phyloP scores from a whole-genome alignment of 1,284 basidiomycete species.

The Ceratobasidium papillatum region DNA sequence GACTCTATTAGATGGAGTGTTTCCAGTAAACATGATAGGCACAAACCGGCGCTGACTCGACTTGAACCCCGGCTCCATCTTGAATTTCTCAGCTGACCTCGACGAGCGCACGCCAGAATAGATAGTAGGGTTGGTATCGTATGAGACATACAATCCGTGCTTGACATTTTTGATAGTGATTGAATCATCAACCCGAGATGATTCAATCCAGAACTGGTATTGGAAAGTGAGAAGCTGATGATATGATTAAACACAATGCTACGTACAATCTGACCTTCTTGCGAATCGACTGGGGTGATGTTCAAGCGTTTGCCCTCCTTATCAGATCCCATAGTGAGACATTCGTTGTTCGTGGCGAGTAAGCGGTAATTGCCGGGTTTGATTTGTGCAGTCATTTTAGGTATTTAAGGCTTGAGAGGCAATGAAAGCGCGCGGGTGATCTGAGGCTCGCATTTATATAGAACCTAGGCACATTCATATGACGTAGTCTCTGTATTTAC shows the following conservation, averaged over 20 bases:
- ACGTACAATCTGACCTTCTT: background rate
- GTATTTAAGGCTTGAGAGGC: background rate
- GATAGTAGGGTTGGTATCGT: background rate
- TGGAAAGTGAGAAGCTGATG: background rate
- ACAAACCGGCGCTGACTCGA: background rate
- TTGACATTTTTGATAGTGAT: background rate
- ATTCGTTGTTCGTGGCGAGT: background rate
- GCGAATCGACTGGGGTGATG: background rate
- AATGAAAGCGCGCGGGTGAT: background rate
- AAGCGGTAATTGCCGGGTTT: background rate
- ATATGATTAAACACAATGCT: background rate
- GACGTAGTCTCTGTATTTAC: no score
- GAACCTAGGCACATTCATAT: no score
- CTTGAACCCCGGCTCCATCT: background rate
- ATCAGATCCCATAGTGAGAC: background rate
- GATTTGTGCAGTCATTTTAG: background rate
- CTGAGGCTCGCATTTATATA: background rate
- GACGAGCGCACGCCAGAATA: background rate
- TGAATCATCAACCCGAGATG: background rate
- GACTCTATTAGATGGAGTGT: background rate
- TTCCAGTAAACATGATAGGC: background rate
- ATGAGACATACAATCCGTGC: slow-evolving; percentile 1
- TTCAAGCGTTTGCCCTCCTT: background rate
- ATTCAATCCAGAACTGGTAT: background rate
- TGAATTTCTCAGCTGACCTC: background rate